Evolutionary conservation across 140 eudicot species (phyloP), one percentile per base, ranked within the genome.

Genomic region (Stevia rebaudiana): DNA sequence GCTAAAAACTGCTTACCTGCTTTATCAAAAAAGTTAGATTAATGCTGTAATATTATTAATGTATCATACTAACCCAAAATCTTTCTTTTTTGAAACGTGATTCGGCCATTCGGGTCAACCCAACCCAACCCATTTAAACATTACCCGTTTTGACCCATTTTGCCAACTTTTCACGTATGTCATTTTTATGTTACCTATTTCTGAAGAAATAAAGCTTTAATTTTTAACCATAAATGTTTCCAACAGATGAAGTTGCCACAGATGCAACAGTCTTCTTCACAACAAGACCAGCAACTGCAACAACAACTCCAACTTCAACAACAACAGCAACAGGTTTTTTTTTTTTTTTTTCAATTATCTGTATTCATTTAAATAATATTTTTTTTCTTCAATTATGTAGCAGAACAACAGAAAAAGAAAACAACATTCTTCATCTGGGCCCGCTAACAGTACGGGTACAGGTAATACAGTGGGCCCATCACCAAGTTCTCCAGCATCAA

Each of bases 381-480:
- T 41, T 41, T 40, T 47, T 4, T 72, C 42, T 35, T 56, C 31
- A 62, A 62, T 11, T 44, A 47, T 65, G 56, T 40, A 52, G 72
- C 87, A 91, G 96, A 88, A 85, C 67, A 81, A 82, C 54, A 79
- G 96, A 78, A 91, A 91, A 81, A 83, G 98, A 69, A 91, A 91
- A 65, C 96, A 85, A 64, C 98, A 82, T 70, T 88, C 98, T 65
- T 91, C 96, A 11, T 91, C 98, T 72, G 98, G 98, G 64, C 95
- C 91, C 49, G 98, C 98, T 69, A 91, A 88, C 78, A 91, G 96
- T 72, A 84, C 96, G 1, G 96, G 98, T 61, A 91, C 98, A 28
- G 98, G 92, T 61, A 91, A 85, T 81, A 91, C 98, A n/a, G 89
- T 78, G 15, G 98, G 92, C 54, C 96, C 96, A 19, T 87, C 98